Evolutionary conservation across 306 rosid genomes (phyloP), one percentile per base, ranked within the genome.

Genomic region (Canavalia gladiata): DNA sequence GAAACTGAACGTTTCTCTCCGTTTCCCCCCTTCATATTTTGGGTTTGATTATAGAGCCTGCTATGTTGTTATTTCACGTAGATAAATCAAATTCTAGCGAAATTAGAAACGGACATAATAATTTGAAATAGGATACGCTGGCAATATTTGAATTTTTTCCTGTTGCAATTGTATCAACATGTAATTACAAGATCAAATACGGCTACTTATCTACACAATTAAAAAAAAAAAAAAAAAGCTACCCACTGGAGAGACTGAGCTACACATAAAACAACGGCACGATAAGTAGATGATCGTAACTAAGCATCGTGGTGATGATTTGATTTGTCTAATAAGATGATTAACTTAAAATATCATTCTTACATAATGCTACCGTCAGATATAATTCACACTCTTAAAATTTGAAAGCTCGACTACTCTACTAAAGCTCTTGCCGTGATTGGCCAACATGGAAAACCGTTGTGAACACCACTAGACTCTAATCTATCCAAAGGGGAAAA

Each of bases 321-420:
- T 74, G 76, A 82, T 80, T 74, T 34, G 84, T 84, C 81, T 78
- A 49, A 74, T 59, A 82, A 45, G 73, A 76, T 64, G 80, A 55
- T 86, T 51, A n/a, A 79, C 77, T 83, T 66, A 43, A 77, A 82
- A 67, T 81, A 75, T 45, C 59, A 65, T 58, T 82, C 87, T 82
- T 87, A 87, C 93, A 92, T 90, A 89, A 87, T 77, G 84, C 90
- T 82, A 83, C 82, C 75, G 81, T 79, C 76, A 63, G 81, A 81
- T 79, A 85, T 84, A 87, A 77, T 87, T 86, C 95, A 85, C 91
- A 84, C 87, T 73, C 81, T 71, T 76, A 87, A 81, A 87, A 76
- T 76, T 76, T 81, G 80, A 77, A 87, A 77, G 84, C 83, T 83
- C 46, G 68, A 86, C 84, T 60, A 79, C 64, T 68, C 80, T 71